These are phyloP conservation scores for Solanum dulcamara DNA, from an alignment of 257 asterid genomes.

Conservation along the genomic window DNA sequence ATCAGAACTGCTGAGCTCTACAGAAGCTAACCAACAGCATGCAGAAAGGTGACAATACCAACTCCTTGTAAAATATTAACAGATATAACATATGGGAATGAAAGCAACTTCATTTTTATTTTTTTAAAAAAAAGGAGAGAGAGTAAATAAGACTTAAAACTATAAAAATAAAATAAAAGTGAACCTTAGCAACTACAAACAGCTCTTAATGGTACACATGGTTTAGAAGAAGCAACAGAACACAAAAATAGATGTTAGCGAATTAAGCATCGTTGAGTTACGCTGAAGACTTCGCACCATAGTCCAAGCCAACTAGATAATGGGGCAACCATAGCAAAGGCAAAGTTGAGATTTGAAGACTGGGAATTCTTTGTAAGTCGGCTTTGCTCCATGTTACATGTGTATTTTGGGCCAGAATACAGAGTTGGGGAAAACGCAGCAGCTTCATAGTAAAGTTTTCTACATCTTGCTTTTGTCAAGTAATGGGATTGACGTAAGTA, in stretches of 20 bases:
- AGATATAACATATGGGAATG: background rate
- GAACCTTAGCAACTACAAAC: background rate
- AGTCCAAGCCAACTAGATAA: background rate
- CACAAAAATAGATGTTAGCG: background rate
- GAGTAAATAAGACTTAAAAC: background rate
- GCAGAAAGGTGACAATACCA: background rate
- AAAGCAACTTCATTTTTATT: background rate
- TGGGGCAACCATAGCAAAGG: background rate
- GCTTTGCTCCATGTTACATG: background rate
- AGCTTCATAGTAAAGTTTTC: background rate
- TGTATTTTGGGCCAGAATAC: background rate
- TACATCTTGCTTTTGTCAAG: background rate
- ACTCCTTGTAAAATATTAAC: background rate
- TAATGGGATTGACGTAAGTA: background rate
- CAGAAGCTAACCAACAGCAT: background rate
- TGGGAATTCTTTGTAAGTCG: background rate
- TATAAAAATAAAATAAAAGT: background rate
- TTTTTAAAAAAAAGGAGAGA: background rate
- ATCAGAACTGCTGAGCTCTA: background rate
- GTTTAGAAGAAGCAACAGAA: background rate
- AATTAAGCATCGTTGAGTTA: background rate
- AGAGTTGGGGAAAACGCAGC: background rate
- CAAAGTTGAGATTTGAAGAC: background rate
- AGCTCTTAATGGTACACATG: background rate
- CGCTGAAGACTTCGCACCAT: background rate